Percentiles rank a stretch among this genome's conserved stretches.
Evolutionary conservation across 768 basidiomycete species (phyloP).

Genomic region (Epithele typhae): DNA sequence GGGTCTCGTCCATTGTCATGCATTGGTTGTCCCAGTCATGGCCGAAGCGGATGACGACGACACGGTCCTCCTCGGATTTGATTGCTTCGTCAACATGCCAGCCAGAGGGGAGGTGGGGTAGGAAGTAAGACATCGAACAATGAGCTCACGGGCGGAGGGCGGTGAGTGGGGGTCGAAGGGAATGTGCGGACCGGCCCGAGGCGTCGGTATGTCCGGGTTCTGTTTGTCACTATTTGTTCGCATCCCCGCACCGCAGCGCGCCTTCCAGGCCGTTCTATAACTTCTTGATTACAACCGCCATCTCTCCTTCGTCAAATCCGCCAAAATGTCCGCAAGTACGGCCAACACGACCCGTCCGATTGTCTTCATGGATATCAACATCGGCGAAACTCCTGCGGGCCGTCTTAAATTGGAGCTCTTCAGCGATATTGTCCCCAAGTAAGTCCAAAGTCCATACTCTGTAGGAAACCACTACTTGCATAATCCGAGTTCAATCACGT

Average conservation of each 20-base stretch:
- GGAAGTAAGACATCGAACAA: conserved; percentile 78
- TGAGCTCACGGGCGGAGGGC: background rate
- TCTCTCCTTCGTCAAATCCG: background rate
- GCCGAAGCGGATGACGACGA: conserved; percentile 93
- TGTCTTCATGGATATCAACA: conserved; percentile 96
- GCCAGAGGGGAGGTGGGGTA: conserved; percentile 83
- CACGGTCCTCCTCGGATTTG: conserved; percentile 94
- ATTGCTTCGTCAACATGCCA: conserved; percentile 99
- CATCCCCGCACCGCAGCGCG: background rate
- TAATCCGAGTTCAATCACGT: too few species aligned
- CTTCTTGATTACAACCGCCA: too few species aligned
- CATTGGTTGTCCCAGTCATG: conserved; percentile 92
- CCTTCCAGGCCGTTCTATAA: conserved; percentile 2
- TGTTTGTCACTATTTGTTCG: conserved; percentile 10
- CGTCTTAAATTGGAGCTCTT: conserved; percentile 97
- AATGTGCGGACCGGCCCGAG: background rate
- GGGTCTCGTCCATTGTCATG: conserved; percentile 99
- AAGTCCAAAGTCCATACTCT: too few species aligned
- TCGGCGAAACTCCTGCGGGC: conserved; percentile 95
- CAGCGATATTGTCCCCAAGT: conserved; percentile 95
- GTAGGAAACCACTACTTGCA: too few species aligned
- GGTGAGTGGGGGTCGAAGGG: too few species aligned
- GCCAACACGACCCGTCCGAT: conserved; percentile 54
- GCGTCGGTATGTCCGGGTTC: conserved; percentile 3
- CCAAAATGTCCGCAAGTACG: conserved; percentile 41